A percentile compares a stretch with the other conserved stretches of the same genome.
These are phyloP conservation scores for Trichoderma sp. DNA, from an alignment of 2,329 filamentous ascomycete genomes.

Conservation along the genomic window DNA sequence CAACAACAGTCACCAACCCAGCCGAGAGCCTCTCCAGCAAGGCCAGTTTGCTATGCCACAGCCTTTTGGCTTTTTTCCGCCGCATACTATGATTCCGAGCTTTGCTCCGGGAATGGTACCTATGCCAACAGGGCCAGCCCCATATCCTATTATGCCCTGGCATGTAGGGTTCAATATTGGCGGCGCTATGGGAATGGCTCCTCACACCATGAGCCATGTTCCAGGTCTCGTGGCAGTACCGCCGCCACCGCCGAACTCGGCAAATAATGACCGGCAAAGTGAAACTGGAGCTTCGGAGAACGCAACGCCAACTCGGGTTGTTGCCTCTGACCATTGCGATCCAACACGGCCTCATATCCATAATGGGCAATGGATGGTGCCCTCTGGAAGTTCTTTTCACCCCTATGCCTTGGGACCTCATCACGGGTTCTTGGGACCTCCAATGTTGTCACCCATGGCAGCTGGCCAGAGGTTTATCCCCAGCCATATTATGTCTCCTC, in stretches of 20 bases:
- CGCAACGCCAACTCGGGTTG: slow-evolving; percentile 37
- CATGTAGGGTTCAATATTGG: slow-evolving; percentile 43
- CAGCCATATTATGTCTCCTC: slow-evolving; percentile 32
- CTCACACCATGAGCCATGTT: slow-evolving; percentile 32
- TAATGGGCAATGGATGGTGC: slow-evolving; percentile 50
- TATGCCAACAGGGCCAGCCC: slow-evolving; percentile 36
- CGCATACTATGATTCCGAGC: slow-evolving; percentile 37
- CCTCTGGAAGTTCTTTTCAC: slow-evolving; percentile 31
- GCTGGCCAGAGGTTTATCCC: slow-evolving; percentile 27
- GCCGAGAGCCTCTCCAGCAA: slow-evolving; percentile 27
- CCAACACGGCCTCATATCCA: slow-evolving; percentile 47
- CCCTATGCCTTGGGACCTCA: slow-evolving; percentile 36
- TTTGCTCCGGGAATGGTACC: slow-evolving; percentile 36
- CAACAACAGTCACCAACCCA: slow-evolving; percentile 28
- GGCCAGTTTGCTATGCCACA: slow-evolving; percentile 23
- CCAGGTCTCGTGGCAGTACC: slow-evolving; percentile 25
- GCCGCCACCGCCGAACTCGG: slow-evolving; percentile 30
- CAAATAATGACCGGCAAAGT: slow-evolving; percentile 35
- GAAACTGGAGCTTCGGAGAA: slow-evolving; percentile 39
- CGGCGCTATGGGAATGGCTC: slow-evolving; percentile 33
- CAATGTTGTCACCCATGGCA: slow-evolving; percentile 32
- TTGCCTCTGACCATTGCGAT: slow-evolving; percentile 50
- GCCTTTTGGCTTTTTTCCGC: slow-evolving; percentile 32
- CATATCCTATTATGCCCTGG: slow-evolving; percentile 45
- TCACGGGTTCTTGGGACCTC: slow-evolving; percentile 33